Conservation (phyloP, 139 green algal genomes). For the Pseudopediastrum boryanum region DNA sequence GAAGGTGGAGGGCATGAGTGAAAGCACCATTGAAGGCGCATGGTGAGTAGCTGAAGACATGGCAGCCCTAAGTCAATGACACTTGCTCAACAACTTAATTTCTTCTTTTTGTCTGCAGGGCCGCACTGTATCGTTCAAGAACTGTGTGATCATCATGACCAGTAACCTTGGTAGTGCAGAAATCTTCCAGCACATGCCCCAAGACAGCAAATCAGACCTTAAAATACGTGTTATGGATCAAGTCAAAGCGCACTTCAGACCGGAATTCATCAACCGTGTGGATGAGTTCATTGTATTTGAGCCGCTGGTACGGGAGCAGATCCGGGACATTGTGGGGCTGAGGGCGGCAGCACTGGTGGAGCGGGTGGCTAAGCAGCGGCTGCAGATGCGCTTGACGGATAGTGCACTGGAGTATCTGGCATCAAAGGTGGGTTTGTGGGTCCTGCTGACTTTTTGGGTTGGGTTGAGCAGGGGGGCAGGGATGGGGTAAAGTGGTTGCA, state of each 20-base stretch:
- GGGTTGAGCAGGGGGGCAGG: background rate
- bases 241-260: conserved; percentile 82
- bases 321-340: conserved; percentile 87
- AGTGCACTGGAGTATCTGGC: conserved; percentile 23
- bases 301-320: conserved; percentile 79
- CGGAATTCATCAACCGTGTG: conserved; percentile 94
- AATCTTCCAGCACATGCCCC: conserved; percentile 62
- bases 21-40: too few relatives aligned
- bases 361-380: conserved; percentile 88
- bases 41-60: too few relatives aligned
- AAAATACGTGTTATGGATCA: conserved; percentile 57
- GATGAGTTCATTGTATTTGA: conserved; percentile 99
- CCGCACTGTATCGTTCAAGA: conserved; percentile 94
- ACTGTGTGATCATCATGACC: conserved; percentile 97
- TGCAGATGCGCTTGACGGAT: conserved; percentile 70
- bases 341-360: conserved; percentile 49
- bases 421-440: conserved; percentile 27
- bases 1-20: too few relatives aligned
- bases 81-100: too few relatives aligned
- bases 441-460: too few relatives aligned
- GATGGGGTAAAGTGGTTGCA: background rate
- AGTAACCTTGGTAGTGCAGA: conserved; percentile 90
- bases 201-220: conserved; percentile 29
- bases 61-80: too few relatives aligned
- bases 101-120: conserved; percentile 63